These are phyloP conservation scores for Neonectria neomacrospora DNA, from an alignment of 2,329 filamentous ascomycete species.

Conservation along the genomic window DNA sequence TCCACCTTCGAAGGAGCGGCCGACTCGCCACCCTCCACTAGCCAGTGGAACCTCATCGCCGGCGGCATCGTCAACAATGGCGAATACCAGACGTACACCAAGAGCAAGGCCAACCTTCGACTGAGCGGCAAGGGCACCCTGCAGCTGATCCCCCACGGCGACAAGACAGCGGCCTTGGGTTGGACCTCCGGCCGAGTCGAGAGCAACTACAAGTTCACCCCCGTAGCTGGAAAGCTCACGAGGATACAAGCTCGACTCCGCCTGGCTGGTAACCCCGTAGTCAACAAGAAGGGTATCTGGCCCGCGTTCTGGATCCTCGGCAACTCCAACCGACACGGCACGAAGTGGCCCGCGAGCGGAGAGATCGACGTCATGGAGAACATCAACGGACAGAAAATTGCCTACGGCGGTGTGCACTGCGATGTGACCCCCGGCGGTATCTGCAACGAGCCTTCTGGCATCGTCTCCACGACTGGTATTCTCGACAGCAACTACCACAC, in stretches of 20 bases:
- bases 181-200: conserved; percentile 69
- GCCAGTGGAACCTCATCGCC: conserved; percentile 56
- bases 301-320: conserved; percentile 69
- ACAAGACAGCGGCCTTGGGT: conserved; percentile 46
- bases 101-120: conserved; percentile 59
- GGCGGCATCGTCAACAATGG: conserved; percentile 60
- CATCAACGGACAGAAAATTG: conserved; percentile 60
- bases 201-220: conserved; percentile 59
- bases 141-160: conserved; percentile 61
- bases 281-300: conserved; percentile 65
- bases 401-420: conserved; percentile 65
- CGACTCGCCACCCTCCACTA: conserved; percentile 48
- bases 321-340: conserved; percentile 59
- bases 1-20: conserved; percentile 55
- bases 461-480: conserved; percentile 50
- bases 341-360: conserved; percentile 63
- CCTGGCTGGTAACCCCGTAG: conserved; percentile 55
- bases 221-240: conserved; percentile 57
- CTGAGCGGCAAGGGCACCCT: conserved; percentile 61
- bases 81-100: conserved; percentile 63
- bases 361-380: conserved; percentile 70
- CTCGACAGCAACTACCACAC: conserved; percentile 58
- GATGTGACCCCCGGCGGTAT: conserved; percentile 56
- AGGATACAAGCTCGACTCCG: conserved; percentile 59
- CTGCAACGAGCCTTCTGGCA: conserved; percentile 63